Conservation (phyloP, 768 basidiomycete genomes). For the Collybia sordida region DNA sequence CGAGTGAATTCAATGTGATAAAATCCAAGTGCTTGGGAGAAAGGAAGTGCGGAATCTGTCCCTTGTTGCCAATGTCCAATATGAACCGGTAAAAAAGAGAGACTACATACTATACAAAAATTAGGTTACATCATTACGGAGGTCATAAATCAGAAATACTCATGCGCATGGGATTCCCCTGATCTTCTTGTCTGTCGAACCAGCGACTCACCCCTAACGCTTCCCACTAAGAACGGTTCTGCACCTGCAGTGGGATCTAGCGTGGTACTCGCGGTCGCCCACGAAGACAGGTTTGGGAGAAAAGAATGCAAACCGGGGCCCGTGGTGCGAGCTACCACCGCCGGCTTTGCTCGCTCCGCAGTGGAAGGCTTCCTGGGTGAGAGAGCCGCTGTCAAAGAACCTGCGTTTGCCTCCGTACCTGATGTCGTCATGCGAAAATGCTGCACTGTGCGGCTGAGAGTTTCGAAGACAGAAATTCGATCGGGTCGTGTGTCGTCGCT, state of each 20-base stretch:
- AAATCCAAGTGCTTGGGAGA: too few relatives aligned
- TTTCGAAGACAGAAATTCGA: slow-evolving; percentile 49
- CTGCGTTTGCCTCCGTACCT: slow-evolving; percentile 6
- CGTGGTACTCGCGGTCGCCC: slow-evolving; percentile 28
- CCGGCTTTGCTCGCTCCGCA: slow-evolving; percentile 8
- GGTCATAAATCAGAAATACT: slow-evolving; percentile 21
- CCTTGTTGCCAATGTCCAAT: background rate
- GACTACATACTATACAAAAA: background rate
- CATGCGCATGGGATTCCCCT: slow-evolving; percentile 20
- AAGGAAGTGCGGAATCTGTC: too few relatives aligned
- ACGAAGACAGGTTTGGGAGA: slow-evolving; percentile 22
- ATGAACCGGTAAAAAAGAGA: background rate
- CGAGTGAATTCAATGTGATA: too few relatives aligned
- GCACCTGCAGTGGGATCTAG: slow-evolving; percentile 19
- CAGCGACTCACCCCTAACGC: slow-evolving; percentile 34
- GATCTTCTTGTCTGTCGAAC: slow-evolving; percentile 20
- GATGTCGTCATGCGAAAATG: slow-evolving; percentile 36
- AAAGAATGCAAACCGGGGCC: slow-evolving; percentile 15
- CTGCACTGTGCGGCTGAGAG: slow-evolving; percentile 53
- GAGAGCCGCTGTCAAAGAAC: slow-evolving; percentile 9
- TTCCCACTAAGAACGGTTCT: slow-evolving; percentile 33
- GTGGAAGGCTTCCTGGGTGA: slow-evolving; percentile 13
- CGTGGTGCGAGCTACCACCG: slow-evolving; percentile 4
- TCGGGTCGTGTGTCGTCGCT: slow-evolving; percentile 30
- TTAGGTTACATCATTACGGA: background rate